Evolutionary conservation across 2,329 filamentous ascomycete species (phyloP).

Genomic region (Trichoderma guizhouense): DNA sequence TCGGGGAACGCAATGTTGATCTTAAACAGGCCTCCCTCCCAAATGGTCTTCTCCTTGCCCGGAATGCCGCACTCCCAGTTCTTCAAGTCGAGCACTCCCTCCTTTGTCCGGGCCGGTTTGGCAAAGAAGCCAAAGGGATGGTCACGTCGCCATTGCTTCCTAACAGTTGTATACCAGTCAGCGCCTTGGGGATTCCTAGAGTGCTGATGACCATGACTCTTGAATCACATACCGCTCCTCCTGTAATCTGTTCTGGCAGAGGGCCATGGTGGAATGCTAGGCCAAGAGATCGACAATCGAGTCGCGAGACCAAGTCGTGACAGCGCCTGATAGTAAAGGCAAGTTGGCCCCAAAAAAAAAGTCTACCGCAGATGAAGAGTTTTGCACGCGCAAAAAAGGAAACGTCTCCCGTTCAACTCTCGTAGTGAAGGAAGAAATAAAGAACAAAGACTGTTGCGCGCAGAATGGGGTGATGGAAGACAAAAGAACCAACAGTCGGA

Average conservation of each 20-base stretch:
- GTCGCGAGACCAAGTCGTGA: not conserved
- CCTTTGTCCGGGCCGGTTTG: constrained; percentile 73
- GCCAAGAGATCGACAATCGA: not conserved
- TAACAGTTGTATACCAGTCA: constrained; percentile 34
- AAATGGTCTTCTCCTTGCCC: constrained; percentile 93
- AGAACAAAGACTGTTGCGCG: not conserved
- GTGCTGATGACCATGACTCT: not conserved
- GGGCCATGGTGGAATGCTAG: constrained; percentile 58
- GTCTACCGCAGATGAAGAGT: not conserved
- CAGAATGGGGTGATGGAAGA: not conserved
- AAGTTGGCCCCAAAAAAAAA: not conserved
- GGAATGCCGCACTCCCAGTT: constrained; percentile 96
- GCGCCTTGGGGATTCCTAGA: not conserved
- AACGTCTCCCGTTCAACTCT: not conserved
- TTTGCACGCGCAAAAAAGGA: not conserved
- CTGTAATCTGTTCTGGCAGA: constrained; percentile 82
- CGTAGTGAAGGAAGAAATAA: not conserved
- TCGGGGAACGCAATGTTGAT: constrained; percentile 90
- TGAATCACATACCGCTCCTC: constrained; percentile 71
- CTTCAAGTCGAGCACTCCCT: constrained; percentile 87
- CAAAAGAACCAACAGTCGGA: constrained; percentile 1
- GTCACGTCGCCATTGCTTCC: constrained; percentile 94
- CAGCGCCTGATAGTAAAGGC: not conserved
- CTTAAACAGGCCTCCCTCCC: constrained; percentile 98
- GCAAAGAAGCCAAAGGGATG: constrained; percentile 98